Base-by-base conservation (phyloP, 1,284 basidiomycete species). In the Trichosporon inkin region DNA sequence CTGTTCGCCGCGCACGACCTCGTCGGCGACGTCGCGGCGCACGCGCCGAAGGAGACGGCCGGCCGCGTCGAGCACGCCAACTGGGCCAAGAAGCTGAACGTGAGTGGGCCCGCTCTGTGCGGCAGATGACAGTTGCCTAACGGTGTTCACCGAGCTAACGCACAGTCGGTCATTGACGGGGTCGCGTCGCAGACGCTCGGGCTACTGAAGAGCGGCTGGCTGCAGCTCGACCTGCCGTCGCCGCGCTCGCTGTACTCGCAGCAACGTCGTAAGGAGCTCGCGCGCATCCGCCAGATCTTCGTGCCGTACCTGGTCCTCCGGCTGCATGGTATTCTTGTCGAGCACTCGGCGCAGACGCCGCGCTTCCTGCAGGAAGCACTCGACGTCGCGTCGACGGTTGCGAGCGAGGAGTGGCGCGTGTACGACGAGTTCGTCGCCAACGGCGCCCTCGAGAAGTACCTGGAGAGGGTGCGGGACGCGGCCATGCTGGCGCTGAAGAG, bases 241-340 rank as follows among this genome's bases (percentile, higher is more conserved):
- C 24, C 22, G 44, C 24, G 44, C 24, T 49, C 44, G 44, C 24
- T 32, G 14, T 49, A 49, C 44, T 84, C 80, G 52, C 83, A 87
- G 55, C 82, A 82, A 11, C 82, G 90, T 13, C 79, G 81, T 19
- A 80, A 80, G 24, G 91, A 96, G 67, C 83, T 96, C 54, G 79
- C 83, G 2, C 84, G 88, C 20, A 90, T 97, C 60, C 85, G 94
- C 34, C 87, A 91, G 68, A 87, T 94, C 37, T 95, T 90, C 77
- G 82, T 98, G 17, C 95, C 94, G 0, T 92, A 97, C 73, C 82
- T 98, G 38, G 85, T 98, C 65, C 82, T 97, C 62, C 86, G 90
- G 19, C 79, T 98, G 16, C 94, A 98, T 72, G 80, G 82, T 34
- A 80, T 88, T 59, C 81, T 98, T 13, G 84, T 86, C 63, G 80